These are phyloP conservation scores for Selaginella moellendorffii DNA, from an alignment of 75 land plant species.

Conservation along the genomic window DNA sequence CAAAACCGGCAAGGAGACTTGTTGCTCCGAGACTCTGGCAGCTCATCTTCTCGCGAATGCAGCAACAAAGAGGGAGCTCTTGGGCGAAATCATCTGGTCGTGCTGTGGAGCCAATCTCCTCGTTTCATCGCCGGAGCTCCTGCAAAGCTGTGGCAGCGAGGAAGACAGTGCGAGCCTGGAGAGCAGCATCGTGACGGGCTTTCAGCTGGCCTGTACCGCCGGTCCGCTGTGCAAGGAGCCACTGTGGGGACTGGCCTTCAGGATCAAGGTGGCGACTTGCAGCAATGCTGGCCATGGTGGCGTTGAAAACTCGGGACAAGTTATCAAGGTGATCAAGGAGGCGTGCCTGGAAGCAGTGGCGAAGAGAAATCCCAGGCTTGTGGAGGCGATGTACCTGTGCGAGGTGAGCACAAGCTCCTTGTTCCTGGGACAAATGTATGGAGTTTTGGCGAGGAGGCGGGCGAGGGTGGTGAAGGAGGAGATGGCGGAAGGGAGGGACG, in stretches of 20 bases:
- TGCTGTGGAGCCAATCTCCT: too few relatives aligned
- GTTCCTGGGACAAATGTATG: conserved; percentile 65
- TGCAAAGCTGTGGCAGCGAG: too few relatives aligned
- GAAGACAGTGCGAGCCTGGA: conserved; percentile 44
- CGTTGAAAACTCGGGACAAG: conserved; percentile 14
- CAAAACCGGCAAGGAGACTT: too few relatives aligned
- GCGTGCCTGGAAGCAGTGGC: conserved; percentile 71
- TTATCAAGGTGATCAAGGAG: conserved; percentile 70
- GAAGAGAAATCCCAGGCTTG: conserved; percentile 59
- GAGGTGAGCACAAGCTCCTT: conserved; percentile 73
- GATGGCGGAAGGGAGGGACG: conserved; percentile 74
- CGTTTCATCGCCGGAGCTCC: too few relatives aligned
- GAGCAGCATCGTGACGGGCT: conserved; percentile 68
- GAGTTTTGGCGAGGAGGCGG: conserved; percentile 56
- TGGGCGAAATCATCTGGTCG: too few relatives aligned
- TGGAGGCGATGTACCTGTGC: conserved; percentile 84
- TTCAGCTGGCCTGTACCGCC: conserved; percentile 67
- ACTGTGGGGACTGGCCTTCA: conserved; percentile 82
- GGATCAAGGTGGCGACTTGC: too few relatives aligned
- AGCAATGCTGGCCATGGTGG: too few relatives aligned
- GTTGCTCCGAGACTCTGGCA: too few relatives aligned
- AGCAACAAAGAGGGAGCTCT: too few relatives aligned
- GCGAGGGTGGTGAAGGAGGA: conserved; percentile 73
- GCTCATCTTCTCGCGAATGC: too few relatives aligned
- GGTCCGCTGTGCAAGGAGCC: conserved; percentile 92